phyloP scores from a whole-genome alignment of 2,329 filamentous ascomycete genomes.

The Aspergillus unguis region DNA sequence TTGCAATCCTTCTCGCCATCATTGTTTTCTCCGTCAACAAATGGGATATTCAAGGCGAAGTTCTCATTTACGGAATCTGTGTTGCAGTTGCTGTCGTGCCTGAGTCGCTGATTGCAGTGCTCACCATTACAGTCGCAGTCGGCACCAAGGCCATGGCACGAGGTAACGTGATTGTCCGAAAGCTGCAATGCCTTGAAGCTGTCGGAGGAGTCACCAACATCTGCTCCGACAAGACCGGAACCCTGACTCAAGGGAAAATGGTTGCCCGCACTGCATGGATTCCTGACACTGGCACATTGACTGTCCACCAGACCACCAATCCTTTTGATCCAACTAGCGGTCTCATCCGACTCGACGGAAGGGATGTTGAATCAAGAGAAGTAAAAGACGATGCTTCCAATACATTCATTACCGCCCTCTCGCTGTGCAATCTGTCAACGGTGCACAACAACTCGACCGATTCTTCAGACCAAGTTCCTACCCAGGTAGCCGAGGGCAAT shows the following conservation, averaged over 20 bases:
- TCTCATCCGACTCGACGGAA: slow-evolving; percentile 38
- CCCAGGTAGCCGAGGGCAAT: slow-evolving; percentile 25
- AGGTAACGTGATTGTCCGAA: slow-evolving; percentile 53
- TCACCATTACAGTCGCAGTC: slow-evolving; percentile 60
- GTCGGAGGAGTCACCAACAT: slow-evolving; percentile 58
- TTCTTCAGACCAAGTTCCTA: slow-evolving; percentile 7
- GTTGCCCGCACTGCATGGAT: slow-evolving; percentile 59
- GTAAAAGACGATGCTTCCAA: slow-evolving; percentile 40
- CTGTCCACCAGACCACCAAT: slow-evolving; percentile 51
- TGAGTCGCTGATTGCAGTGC: slow-evolving; percentile 60
- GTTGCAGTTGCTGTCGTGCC: slow-evolving; percentile 61
- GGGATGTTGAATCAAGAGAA: slow-evolving; percentile 28
- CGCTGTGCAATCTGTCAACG: slow-evolving; percentile 54
- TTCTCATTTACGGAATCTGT: slow-evolving; percentile 59
- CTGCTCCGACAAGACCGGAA: slow-evolving; percentile 58
- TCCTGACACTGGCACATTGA: slow-evolving; percentile 51
- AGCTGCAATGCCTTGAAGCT: slow-evolving; percentile 54
- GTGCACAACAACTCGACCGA: slow-evolving; percentile 41
- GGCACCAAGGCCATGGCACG: slow-evolving; percentile 55
- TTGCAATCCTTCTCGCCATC: slow-evolving; percentile 62
- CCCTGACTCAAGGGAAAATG: slow-evolving; percentile 57
- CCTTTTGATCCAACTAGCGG: slow-evolving; percentile 56
- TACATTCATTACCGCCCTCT: slow-evolving; percentile 52
- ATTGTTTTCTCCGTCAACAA: slow-evolving; percentile 60
- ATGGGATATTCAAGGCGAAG: slow-evolving; percentile 55